Evolutionary conservation across 345 rosid species (phyloP).

Genomic region (Atalantia buxifolia): DNA sequence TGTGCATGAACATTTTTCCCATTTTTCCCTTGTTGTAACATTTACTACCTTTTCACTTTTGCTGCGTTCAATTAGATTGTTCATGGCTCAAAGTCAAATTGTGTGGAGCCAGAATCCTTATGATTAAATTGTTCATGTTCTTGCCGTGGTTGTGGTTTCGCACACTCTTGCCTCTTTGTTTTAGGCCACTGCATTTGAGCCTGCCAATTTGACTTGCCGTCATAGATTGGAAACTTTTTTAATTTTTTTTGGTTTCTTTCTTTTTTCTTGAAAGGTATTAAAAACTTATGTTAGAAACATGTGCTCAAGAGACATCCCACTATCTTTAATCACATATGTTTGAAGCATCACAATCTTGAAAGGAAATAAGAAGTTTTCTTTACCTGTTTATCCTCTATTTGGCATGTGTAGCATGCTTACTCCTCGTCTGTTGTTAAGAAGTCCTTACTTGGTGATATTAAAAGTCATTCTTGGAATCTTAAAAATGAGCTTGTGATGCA

Average conservation of each 20-base stretch:
- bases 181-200: neutral
- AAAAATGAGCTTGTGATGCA: neutral
- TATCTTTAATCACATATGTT: neutral
- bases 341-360: neutral
- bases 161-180: neutral
- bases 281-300: no score
- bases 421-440: no score
- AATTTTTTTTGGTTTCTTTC: no score
- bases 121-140: neutral
- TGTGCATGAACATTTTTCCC: neutral
- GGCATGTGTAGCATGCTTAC: no score
- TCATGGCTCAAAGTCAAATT: neutral
- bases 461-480: neutral
- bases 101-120: neutral
- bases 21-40: neutral
- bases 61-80: neutral
- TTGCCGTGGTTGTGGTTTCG: neutral
- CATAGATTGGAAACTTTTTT: neutral
- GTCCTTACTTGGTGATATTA: neutral
- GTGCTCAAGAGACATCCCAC: no score
- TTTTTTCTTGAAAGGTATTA: no score
- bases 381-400: no score
- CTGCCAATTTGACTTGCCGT: neutral
- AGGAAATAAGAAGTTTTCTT: no score
- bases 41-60: neutral